Conservation (phyloP, 176 grass and related monocot genomes). For the Raddia distichophylla region DNA sequence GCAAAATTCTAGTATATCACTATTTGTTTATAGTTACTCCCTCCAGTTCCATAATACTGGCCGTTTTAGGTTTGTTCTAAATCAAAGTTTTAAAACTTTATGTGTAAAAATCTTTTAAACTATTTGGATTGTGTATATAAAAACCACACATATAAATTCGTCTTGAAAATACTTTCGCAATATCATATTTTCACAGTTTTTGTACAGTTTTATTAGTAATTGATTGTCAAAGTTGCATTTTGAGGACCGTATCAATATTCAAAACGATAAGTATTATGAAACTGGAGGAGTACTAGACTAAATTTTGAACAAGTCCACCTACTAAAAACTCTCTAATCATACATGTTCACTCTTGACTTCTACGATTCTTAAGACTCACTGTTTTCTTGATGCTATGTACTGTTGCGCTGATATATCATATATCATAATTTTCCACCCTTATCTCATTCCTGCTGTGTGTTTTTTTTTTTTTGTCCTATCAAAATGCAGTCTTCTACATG, state of each 20-base stretch:
- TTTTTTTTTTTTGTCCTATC: not conserved
- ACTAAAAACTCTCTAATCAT: not conserved
- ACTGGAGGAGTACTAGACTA: not conserved
- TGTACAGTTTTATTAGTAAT: no score
- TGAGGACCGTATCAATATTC: no score
- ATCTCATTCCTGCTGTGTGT: not conserved
- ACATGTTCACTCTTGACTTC: constrained; percentile 4
- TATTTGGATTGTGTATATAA: no score
- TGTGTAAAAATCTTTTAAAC: no score
- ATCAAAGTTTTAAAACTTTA: no score
- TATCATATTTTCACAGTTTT: no score
- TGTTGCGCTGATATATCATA: not conserved
- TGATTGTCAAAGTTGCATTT: no score
- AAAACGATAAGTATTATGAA: no score
- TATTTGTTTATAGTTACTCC: not conserved
- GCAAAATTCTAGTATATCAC: not conserved
- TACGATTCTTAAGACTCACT: not conserved
- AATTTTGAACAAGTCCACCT: not conserved
- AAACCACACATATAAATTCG: no score
- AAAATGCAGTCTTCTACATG: not conserved
- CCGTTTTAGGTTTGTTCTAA: no score
- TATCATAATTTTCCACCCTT: not conserved
- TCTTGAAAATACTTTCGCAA: no score
- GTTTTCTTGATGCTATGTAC: not conserved
- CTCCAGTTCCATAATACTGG: no score